Base-by-base conservation (phyloP, 192 early-diverging fungal genomes). In the Rhizoclosmatium globosum region DNA sequence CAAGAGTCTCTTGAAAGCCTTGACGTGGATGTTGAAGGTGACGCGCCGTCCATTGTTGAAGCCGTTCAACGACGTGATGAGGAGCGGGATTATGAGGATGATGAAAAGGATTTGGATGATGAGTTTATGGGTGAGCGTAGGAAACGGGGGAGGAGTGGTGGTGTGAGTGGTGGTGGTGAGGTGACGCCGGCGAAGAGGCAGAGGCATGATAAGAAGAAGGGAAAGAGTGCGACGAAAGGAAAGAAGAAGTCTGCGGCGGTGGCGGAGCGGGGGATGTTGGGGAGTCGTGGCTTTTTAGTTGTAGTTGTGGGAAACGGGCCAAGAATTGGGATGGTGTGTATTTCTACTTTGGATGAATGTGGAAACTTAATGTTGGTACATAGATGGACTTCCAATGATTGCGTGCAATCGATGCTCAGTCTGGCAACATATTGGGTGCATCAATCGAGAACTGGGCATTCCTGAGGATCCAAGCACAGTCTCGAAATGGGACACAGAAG, bases 381-480 rank as follows among this genome's bases (percentile, higher is more conserved):
- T 64, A 83, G 91, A 94, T 86, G 93, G 92, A 7, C 83, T 85
- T 38, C 88, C 91, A 0, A 93, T 93, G 87, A 92, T 94, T 65
- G 88, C 90, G 0, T 94, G 93, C 71, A 92, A 84, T 44, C 68
- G 79, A 23, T 94, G 93, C 78, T 79, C 84, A 58, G 84, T 87
- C 2, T 94, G 93, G 93, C 89, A 92, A 66, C 93, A 94, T 79
- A 91, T 94, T 19, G 76, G 80, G 1, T 94, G 93, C 64, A 80
- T 92, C 47, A 83, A 68, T 17, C 17, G n/a, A 47, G 67, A 68
- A 43, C 9, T 15, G 9, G 67, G 67, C 44, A 46, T 21, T 46
- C 41, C 38, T 39, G 67, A 41, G 4, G 67, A 15, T 21, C 23
- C 21, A 39, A 23, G 31, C 15, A 2, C 31, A 23, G 21, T 41